A percentile compares a stretch with the other conserved stretches of the same genome.
Conservation (phyloP, 148 eudicot species). For the Rhododendron kiyosumense region DNA sequence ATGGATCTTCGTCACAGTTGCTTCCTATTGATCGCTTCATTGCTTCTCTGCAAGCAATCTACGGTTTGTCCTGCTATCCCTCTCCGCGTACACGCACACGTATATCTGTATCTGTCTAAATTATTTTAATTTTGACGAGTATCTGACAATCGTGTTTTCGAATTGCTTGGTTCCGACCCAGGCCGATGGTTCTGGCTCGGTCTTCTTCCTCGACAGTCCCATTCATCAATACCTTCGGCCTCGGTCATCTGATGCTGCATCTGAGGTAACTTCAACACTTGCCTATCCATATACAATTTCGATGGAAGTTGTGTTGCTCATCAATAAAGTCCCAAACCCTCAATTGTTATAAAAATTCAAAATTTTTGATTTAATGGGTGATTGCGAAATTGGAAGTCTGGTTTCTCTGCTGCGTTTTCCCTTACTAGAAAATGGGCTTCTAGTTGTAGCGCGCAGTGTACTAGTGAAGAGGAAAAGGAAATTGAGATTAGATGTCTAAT, state of each 20-base stretch:
- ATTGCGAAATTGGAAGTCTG: not conserved
- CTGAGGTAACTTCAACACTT: slow-evolving; percentile 11
- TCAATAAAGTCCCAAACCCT: not conserved
- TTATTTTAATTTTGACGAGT: not conserved
- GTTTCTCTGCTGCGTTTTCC: not conserved
- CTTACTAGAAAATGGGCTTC: not conserved
- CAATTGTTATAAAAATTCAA: not conserved
- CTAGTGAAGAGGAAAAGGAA: not conserved
- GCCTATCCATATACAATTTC: not conserved
- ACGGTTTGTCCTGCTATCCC: slow-evolving; percentile 22
- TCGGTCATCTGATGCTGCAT: slow-evolving; percentile 21
- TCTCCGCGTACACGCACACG: not conserved
- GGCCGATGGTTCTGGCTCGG: slow-evolving; percentile 52
- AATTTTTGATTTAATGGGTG: not conserved
- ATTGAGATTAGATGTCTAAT: too few relatives aligned
- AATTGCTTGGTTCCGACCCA: slow-evolving; percentile 13
- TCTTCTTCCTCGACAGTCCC: slow-evolving; percentile 64
- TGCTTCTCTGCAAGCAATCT: slow-evolving; percentile 27
- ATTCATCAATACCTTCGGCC: slow-evolving; percentile 50
- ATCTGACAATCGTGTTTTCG: slow-evolving; percentile 6
- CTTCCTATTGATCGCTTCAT: slow-evolving; percentile 20
- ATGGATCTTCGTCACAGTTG: slow-evolving; percentile 7
- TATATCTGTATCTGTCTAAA: not conserved
- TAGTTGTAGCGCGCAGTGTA: not conserved
- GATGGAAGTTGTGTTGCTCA: not conserved